Conservation (phyloP, 2,329 filamentous ascomycete genomes). For the Penicillium sp. region DNA sequence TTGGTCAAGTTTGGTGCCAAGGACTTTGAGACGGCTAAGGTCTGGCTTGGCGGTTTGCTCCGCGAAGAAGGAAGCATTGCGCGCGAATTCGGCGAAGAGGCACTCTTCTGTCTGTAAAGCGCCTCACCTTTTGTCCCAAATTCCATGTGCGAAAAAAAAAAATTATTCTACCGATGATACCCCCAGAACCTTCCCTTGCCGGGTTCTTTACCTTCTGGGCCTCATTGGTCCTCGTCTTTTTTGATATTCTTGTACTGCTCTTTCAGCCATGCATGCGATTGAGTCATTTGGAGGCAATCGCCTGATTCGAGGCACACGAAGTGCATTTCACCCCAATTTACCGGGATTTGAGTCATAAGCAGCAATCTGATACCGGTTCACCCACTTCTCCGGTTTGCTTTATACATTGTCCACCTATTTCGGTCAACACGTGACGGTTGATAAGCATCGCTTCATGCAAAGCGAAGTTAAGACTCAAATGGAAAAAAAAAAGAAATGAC, state of each 20-base stretch:
- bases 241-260: background rate
- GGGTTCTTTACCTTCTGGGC: background rate
- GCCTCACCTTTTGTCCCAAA: background rate
- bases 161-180: slow-evolving; percentile 14
- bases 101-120: slow-evolving; percentile 68
- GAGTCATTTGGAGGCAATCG: background rate
- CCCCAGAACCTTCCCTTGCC: background rate
- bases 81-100: slow-evolving; percentile 73
- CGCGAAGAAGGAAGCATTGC: slow-evolving; percentile 70
- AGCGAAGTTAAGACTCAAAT: no score
- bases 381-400: no score
- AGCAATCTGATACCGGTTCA: no score
- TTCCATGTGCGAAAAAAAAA: background rate
- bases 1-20: slow-evolving; percentile 87
- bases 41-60: slow-evolving; percentile 78
- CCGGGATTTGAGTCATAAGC: no score
- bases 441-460: no score
- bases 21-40: slow-evolving; percentile 75
- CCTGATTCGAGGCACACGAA: background rate
- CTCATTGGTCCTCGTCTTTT: background rate
- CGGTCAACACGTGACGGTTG: no score
- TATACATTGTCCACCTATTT: no score
- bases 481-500: background rate
- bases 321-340: background rate
- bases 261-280: background rate